phyloP scores from a whole-genome alignment of 306 rosid genomes.

The peach (Prunus persica) region Prunus_persica_NCBIv2 NC_034014.1:24280001-24280500 shows the following conservation, averaged over 20 bases:
- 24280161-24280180: not conserved
- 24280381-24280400: not conserved
- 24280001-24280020: no score
- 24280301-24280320: not conserved
- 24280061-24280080: not conserved
- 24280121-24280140: not conserved
- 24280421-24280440: not conserved
- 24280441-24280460: not conserved
- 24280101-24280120: not conserved
- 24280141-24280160: not conserved
- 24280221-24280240: not conserved
- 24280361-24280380: not conserved
- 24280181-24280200: not conserved
- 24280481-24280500: slow-evolving; percentile 10
- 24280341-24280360: not conserved
- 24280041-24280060: not conserved
- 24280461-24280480: not conserved
- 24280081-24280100: not conserved
- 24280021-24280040: not conserved
- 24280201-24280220: not conserved
- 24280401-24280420: no score
- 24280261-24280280: slow-evolving; percentile 22
- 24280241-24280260: slow-evolving; percentile 10
- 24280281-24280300: not conserved
- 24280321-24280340: not conserved